These are phyloP conservation scores for Oryza officinalis DNA, from an alignment of 176 grass and related monocot species.

Conservation along the genomic window DNA sequence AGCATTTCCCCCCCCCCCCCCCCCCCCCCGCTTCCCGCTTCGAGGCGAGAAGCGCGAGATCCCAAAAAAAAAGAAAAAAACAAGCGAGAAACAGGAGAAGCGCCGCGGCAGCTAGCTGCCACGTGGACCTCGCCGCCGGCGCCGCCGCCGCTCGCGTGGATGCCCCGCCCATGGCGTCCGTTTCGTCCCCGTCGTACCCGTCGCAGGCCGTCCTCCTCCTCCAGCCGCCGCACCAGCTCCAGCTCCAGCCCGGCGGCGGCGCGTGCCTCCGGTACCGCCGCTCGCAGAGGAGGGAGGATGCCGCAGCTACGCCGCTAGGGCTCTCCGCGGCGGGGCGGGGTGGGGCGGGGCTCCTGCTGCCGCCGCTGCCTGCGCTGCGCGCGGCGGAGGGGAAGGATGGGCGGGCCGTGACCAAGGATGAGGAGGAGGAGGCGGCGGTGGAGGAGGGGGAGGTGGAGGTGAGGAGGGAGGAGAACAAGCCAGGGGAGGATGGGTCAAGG, in stretches of 20 bases:
- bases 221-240: constrained; percentile 29
- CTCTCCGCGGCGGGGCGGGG: constrained; percentile 20
- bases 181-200: constrained; percentile 38
- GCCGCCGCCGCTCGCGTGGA: constrained; percentile 31
- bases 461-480: neutral
- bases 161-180: constrained; percentile 55
- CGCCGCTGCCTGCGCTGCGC: constrained; percentile 23
- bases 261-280: constrained; percentile 32
- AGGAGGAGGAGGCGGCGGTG: constrained; percentile 13
- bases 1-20: constrained; percentile 18
- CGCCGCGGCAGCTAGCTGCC: neutral
- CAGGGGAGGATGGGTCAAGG: neutral
- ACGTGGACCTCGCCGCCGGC: neutral
- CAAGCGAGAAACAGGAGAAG: neutral
- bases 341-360: constrained; percentile 12
- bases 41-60: neutral
- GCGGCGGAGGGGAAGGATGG: constrained; percentile 44
- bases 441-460: constrained; percentile 7
- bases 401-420: constrained; percentile 36
- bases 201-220: constrained; percentile 37
- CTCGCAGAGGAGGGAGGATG: constrained; percentile 6
- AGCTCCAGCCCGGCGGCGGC: constrained; percentile 12
- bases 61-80: neutral
- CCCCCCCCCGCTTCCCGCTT: constrained; percentile 9
- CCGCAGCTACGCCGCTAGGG: neutral